Evolutionary conservation across 2,329 filamentous ascomycete genomes (phyloP), one percentile per base, ranked within the genome.

Genomic region (Scedosporium dehoogii): DNA sequence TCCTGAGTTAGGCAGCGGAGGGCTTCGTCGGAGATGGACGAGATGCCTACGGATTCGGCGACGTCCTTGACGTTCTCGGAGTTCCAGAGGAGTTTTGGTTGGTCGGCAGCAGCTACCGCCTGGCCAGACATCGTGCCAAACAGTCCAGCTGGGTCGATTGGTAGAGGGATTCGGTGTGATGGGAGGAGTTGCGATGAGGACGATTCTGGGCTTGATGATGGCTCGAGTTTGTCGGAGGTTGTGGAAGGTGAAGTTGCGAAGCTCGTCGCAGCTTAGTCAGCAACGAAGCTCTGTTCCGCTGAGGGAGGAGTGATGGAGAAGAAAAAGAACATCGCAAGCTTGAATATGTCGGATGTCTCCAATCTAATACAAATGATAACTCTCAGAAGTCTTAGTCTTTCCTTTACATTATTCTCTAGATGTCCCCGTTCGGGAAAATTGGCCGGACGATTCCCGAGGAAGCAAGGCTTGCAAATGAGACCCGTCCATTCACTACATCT

Each of bases 11-110:
- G 84, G 63, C 91, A 88, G 65, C 94, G 90, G 56, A 92, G 85
- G 23, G 94, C 90, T 65, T 97, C 93, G 64, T 96, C 91, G 72
- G 85, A 86, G 55, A 97, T 82, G 62, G 85, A 83, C 68, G 84
- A 79, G 69, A 99, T 92, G 63, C 94, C 94, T 58, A 97, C 90
- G 1, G 94, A 96, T 75, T 99, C 94, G 68, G 94, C 93, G 65
- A 97, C 92, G 73, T 99, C 94, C 69, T 87, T 88, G 69, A 99
- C 90, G 69, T 96, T 97, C 70, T 99, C 94, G 18, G 90, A 87
- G 72, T 97, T 97, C 94, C 94, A 97, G 68, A 97, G 86, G 27
- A 87, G 79, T 70, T 80, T 79, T n/a, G 78, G 75, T 53, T 76
- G 76, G 68, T 59, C 61, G 18, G 48, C 21, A n/a, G 48, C 56